Base-by-base conservation (phyloP, 371 early-diverging fungal genomes). In the Apophysomyces sp. region DNA sequence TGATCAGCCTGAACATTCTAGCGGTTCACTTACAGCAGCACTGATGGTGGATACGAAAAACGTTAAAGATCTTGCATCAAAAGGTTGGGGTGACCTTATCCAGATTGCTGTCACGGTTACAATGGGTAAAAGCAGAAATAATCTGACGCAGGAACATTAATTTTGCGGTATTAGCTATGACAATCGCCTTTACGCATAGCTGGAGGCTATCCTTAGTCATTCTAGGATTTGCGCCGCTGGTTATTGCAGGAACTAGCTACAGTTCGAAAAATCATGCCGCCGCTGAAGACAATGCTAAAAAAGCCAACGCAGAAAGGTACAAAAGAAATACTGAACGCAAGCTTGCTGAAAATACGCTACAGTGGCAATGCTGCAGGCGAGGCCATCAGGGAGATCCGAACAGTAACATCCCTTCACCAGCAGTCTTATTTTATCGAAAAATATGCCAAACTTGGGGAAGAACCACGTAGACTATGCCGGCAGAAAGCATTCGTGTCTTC, bases 41-140 rank as follows among this genome's bases (percentile, higher is more conserved):
- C 82, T 97, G 36, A 87, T 94, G 15, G 85, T 88, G 40, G 96
- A 95, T 70, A 92, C 96, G 12, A 77, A 82, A 62, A 81, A 82
- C 68, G 80, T 87, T 55, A 79, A 85, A 55, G 84, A 88, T 37
- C 71, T 90, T 52, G 84, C 94, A 27, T 83, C 87, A 29, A 89
- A 82, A 58, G 72, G 88, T 4, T 74, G 86, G 70, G 89, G 89
- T 55, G 80, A 84, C 58, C 58, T 87, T 24, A 67, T 89, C 26
- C 83, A 86, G 41, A 77, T 85, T 2, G 71, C 81, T 52, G 69
- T 79, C 11, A 86, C 82, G 0, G 73, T 79, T 8, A 58, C 70
- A 8, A 63, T 74, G 52, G 78, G 83, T 65, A 77, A 27, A 62
- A 62, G 27, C 1, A 13, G 3, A 34, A 34, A 3, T 11, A 34